Conservation (phyloP, 106 monocot genomes). For the Apostasia shenzhenica region DNA sequence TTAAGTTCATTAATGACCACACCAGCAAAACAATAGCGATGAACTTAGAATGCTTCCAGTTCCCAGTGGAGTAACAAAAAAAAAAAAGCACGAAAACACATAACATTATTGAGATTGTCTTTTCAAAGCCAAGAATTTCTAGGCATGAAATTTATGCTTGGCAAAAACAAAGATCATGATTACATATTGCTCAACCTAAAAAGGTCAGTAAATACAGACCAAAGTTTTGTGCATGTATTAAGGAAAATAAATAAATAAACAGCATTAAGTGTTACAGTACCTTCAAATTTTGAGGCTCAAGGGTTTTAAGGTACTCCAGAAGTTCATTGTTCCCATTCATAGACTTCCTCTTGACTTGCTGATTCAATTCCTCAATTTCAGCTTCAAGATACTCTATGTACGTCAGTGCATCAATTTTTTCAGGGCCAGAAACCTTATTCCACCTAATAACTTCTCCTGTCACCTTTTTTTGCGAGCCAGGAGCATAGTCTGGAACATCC, state of each 20-base stretch:
- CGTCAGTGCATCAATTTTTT: slow-evolving; percentile 90
- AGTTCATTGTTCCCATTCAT: slow-evolving; percentile 78
- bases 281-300: slow-evolving; percentile 96
- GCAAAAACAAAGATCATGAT: slow-evolving; percentile 2
- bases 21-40: too few relatives aligned
- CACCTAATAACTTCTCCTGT: slow-evolving; percentile 94
- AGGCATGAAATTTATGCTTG: too few relatives aligned
- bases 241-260: neutral
- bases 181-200: neutral
- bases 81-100: too few relatives aligned
- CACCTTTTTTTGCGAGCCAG: slow-evolving; percentile 92
- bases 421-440: slow-evolving; percentile 79
- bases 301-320: slow-evolving; percentile 87
- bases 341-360: slow-evolving; percentile 57
- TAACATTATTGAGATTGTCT: too few relatives aligned
- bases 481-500: slow-evolving; percentile 79
- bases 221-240: neutral
- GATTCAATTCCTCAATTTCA: slow-evolving; percentile 84
- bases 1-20: too few relatives aligned
- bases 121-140: too few relatives aligned
- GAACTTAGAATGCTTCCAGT: too few relatives aligned
- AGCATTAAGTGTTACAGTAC: slow-evolving; percentile 20
- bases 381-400: slow-evolving; percentile 94
- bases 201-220: neutral
- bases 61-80: too few relatives aligned